A percentile compares a stretch with the other conserved stretches of the same genome.
phyloP scores from a whole-genome alignment of 306 rosid genomes.

The Cucurbita pepo region DNA sequence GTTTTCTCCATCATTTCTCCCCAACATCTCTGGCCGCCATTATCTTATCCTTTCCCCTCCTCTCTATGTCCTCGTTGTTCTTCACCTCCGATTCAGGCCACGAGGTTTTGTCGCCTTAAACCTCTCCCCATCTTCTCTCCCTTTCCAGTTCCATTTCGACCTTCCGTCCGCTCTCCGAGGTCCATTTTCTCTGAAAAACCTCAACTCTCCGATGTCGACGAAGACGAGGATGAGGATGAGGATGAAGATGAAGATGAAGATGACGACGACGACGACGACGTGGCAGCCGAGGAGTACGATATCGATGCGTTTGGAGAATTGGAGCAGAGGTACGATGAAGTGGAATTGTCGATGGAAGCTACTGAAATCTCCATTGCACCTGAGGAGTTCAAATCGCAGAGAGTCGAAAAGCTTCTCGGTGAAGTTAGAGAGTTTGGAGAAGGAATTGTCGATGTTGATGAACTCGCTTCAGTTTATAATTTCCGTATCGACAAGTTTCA shows the following conservation, averaged over 20 bases:
- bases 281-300: slow-evolving; percentile 69
- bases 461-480: slow-evolving; percentile 61
- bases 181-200: slow-evolving; percentile 25
- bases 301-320: slow-evolving; percentile 28
- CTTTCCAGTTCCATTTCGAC: slow-evolving; percentile 15
- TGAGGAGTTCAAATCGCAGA: slow-evolving; percentile 71
- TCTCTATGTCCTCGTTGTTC: slow-evolving; percentile 2
- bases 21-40: neutral
- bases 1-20: neutral
- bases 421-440: slow-evolving; percentile 71
- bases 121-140: slow-evolving; percentile 6
- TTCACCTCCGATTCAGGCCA: slow-evolving; percentile 12
- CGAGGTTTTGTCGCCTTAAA: slow-evolving; percentile 20
- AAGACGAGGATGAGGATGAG: slow-evolving; percentile 20
- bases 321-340: slow-evolving; percentile 40
- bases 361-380: slow-evolving; percentile 5
- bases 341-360: slow-evolving; percentile 10
- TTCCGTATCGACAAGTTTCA: slow-evolving; percentile 91
- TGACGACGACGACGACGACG: slow-evolving; percentile 31
- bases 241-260: slow-evolving; percentile 23
- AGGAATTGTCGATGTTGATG: slow-evolving; percentile 55
- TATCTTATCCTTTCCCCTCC: slow-evolving; percentile 2
- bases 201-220: slow-evolving; percentile 40
- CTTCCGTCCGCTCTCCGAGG: slow-evolving; percentile 26
- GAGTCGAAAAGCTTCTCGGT: slow-evolving; percentile 58